Base-by-base conservation (phyloP, 2,329 filamentous ascomycete genomes). In the Alternaria angustiovoidea region DNA sequence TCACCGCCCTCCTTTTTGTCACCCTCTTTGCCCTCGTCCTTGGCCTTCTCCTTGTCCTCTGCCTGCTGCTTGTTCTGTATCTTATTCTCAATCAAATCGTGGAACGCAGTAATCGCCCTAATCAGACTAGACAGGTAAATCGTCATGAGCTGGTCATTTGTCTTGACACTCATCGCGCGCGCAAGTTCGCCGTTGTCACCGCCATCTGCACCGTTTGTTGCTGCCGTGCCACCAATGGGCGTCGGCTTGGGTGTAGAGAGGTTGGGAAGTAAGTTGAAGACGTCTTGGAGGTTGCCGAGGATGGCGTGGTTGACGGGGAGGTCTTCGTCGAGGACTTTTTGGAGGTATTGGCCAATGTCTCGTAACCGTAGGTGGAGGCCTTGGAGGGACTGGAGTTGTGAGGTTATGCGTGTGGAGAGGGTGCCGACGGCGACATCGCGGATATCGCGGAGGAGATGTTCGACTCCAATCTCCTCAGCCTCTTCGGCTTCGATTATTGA, bases 81-180 rank as follows among this genome's bases (percentile, higher is more conserved):
- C 87, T 99, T 99, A 85, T 99, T 99, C 84, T 99, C 95, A 69
- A 99, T 99, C 69, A 99, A 83, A 78, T 99, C 95, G 80, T 99
- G 95, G 89, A 98, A 99, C 7, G 95, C 95, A 12, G 95, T 98
- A 76, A 99, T 99, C 58, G 95, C 95, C 63, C 95, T 88, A 81
- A 99, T 98, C 83, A 98, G 83, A 83, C 92, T 96, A 82, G 92
- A 96, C 55, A 99, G 86, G 81, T 99, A 99, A 79, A 99, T 98
- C 53, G 94, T 89, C 92, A 99, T 97, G 67, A 99, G 87, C 83
- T 99, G 95, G 79, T 99, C 95, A 76, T 99, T 99, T 60, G 94
- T 98, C 88, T 99, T 99, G 83, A 97, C 88, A 81, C 93, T 96
- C 93, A 99, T 97, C 36, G 95, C 94, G 63, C 95, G 88, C n/a